phyloP scores from a whole-genome alignment of 164 flowering plant genomes.

The Cinnamomum chago region DNA sequence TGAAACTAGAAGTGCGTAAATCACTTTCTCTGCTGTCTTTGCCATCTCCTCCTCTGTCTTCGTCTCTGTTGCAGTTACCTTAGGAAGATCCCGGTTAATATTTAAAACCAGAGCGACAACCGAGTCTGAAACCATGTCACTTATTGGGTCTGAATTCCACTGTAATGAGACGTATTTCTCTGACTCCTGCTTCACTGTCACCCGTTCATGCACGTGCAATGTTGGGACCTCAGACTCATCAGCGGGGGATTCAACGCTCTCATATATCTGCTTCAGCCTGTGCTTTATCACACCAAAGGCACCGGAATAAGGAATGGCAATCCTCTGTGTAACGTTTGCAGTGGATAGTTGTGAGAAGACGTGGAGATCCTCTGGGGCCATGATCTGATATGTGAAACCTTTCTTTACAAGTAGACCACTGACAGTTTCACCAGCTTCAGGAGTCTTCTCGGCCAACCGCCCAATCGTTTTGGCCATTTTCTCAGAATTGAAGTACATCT shows the following conservation, averaged over 20 bases:
- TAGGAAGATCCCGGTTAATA: constrained; percentile 70
- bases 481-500: constrained; percentile 88
- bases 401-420: constrained; percentile 90
- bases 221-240: constrained; percentile 59
- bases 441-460: constrained; percentile 75
- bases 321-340: constrained; percentile 64
- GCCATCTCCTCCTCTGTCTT: constrained; percentile 63
- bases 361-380: constrained; percentile 95
- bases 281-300: constrained; percentile 75
- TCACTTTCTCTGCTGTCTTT: constrained; percentile 68
- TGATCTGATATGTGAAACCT: constrained; percentile 92
- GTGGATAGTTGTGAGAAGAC: constrained; percentile 87
- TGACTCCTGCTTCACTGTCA: constrained; percentile 82
- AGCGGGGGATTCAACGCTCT: constrained; percentile 65
- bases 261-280: constrained; percentile 78
- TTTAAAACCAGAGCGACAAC: constrained; percentile 75
- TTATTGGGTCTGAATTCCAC: constrained; percentile 89
- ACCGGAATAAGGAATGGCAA: constrained; percentile 82
- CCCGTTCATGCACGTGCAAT: constrained; percentile 68
- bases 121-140: constrained; percentile 97
- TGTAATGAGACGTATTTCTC: constrained; percentile 75
- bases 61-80: constrained; percentile 52
- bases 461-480: constrained; percentile 96
- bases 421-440: constrained; percentile 72
- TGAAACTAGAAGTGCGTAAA: constrained; percentile 71